These are phyloP conservation scores for Saccharomycopsis sp. DNA, from an alignment of 805 yeast species.

Conservation along the genomic window DNA sequence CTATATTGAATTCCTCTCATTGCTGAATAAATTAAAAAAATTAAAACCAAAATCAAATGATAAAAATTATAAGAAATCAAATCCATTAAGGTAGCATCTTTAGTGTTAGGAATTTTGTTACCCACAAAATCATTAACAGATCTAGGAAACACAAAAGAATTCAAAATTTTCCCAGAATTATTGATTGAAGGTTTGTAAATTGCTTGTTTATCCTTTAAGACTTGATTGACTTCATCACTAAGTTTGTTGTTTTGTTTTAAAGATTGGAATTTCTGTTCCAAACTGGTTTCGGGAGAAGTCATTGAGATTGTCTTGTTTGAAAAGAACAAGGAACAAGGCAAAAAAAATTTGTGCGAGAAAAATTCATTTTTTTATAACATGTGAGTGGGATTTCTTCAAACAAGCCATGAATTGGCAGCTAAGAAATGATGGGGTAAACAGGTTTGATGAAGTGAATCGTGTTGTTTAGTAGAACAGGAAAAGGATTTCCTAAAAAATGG, in stretches of 20 bases:
- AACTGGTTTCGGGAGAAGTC: neutral
- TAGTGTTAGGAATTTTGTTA: slow-evolving; percentile 2
- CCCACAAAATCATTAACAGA: slow-evolving; percentile 6
- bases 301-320: too few relatives aligned
- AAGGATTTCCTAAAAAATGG: too few relatives aligned
- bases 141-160: slow-evolving; percentile 13
- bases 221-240: slow-evolving; percentile 5
- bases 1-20: slow-evolving; percentile 42
- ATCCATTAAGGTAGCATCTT: neutral
- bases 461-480: too few relatives aligned
- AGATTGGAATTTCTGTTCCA: slow-evolving; percentile 6
- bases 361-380: too few relatives aligned
- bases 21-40: slow-evolving; percentile 48
- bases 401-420: too few relatives aligned
- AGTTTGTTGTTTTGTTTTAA: slow-evolving; percentile 6
- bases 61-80: slow-evolving; percentile 26
- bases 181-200: slow-evolving; percentile 2
- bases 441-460: too few relatives aligned
- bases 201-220: slow-evolving; percentile 1
- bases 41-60: slow-evolving; percentile 38
- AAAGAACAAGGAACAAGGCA: too few relatives aligned
- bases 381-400: too few relatives aligned
- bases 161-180: slow-evolving; percentile 6
- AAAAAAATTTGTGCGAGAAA: too few relatives aligned
- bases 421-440: too few relatives aligned